Conservation (phyloP, 768 basidiomycete genomes). For the Neoboletus subvelutipes region DNA sequence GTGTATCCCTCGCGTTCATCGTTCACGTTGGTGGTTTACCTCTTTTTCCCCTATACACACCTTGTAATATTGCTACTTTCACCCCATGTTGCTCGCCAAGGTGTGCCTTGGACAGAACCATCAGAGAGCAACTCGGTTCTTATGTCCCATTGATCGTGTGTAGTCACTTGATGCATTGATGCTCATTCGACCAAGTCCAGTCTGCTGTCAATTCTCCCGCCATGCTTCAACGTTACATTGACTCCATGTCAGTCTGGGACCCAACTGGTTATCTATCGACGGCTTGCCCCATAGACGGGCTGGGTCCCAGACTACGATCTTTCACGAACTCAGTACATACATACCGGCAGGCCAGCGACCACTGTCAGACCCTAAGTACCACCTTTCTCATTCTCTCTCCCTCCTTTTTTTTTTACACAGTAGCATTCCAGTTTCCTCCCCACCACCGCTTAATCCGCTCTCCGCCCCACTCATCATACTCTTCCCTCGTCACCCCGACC, state of each 20-base stretch:
- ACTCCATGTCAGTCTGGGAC: too few species aligned
- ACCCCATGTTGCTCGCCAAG: conserved; percentile 7
- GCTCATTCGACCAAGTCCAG: not conserved
- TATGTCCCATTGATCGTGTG: not conserved
- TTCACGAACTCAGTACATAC: too few species aligned
- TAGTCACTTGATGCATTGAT: not conserved
- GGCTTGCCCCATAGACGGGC: too few species aligned
- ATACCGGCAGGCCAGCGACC: too few species aligned
- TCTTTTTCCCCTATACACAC: conserved; percentile 7
- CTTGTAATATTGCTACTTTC: conserved; percentile 20
- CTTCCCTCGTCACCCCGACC: conserved; percentile 65
- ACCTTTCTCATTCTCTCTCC: too few species aligned
- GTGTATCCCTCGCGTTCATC: conserved; percentile 2
- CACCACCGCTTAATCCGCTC: conserved; percentile 89
- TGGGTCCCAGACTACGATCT: too few species aligned
- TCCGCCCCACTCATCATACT: conserved; percentile 89
- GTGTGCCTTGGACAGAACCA: not conserved
- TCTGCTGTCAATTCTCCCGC: not conserved
- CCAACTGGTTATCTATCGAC: too few species aligned
- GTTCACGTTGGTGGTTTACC: conserved; percentile 13
- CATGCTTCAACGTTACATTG: not conserved
- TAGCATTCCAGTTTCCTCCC: conserved; percentile 83
- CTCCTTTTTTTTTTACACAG: conserved; percentile 4
- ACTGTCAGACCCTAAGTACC: too few species aligned
- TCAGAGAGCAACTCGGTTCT: not conserved